Evolutionary conservation across 2,329 filamentous ascomycete species (phyloP), one percentile per base, ranked within the genome.

Genomic region (Scytalidium sp.): DNA sequence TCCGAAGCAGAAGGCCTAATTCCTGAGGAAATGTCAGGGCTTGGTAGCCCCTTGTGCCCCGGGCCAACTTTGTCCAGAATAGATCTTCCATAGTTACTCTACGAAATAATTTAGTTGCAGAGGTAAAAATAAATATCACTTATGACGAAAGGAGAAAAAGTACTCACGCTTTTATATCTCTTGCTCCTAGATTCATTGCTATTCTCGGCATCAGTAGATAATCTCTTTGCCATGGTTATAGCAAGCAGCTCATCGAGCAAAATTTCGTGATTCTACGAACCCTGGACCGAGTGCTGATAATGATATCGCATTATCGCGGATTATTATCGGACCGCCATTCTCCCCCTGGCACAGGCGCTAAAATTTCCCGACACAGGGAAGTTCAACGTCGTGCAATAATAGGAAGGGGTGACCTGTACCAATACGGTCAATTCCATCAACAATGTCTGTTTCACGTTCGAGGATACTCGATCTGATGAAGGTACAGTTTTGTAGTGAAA

Each of bases 401-500:
- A 41, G 19, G 15, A 46, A 11, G 41, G 49, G 41, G 32, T n/a
- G 29, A 15, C 29, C 50, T 32, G 50, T 22, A 10, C 25, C 17
- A 29, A 42, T 27, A 22, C 40, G 32, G 19, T 41, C 27, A 47
- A 50, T 50, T 45, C 20, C 46, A 23, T 66, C 61, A 67, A 81
- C 74, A 61, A 84, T 85, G 77, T 78, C 78, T 67, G 79, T 85
- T 57, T 74, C 82, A 67, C 81, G 81, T 52, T 74, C 81, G 52
- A 75, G 83, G 64, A 58, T 86, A 56, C 64, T 86, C 57, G 87
- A 90, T 66, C 80, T 96, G 56, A 81, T 93, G 76, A 91, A 90
- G 85, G 91, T 90, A 70, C 10, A 32, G 22, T 15, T n/a, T 9
- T 21, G 19, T 10, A 43, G 41, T 43, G 41, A 15, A n/a, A 11